Conservation (phyloP, 371 early-diverging fungal species). For the Mucor lusitanicus region DNA sequence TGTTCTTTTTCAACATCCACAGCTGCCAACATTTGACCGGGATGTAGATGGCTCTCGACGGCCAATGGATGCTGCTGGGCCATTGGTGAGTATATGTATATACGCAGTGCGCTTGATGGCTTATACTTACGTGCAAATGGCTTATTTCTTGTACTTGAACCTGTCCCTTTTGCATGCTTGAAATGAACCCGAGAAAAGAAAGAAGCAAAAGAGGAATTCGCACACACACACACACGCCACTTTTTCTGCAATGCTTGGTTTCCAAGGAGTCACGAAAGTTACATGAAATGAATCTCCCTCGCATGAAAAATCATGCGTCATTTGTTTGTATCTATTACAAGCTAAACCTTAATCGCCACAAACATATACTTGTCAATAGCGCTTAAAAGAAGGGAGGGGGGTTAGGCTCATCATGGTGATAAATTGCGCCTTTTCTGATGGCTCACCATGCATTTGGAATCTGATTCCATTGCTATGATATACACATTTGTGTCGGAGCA, state of each 20-base stretch:
- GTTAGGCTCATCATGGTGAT: background rate
- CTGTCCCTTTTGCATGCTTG: background rate
- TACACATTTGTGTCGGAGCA: background rate
- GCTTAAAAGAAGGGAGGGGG: background rate
- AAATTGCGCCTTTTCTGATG: background rate
- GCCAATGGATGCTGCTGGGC: background rate
- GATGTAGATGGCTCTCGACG: background rate
- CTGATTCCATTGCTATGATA: background rate
- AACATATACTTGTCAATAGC: background rate
- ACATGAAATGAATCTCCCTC: too few species aligned
- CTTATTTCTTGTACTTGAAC: background rate
- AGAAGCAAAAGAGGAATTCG: background rate
- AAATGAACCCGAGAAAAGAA: background rate
- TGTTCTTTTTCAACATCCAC: background rate
- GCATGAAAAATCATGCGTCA: constrained; percentile 4
- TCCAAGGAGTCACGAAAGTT: background rate
- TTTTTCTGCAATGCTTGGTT: background rate
- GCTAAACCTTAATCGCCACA: background rate
- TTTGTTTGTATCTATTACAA: background rate
- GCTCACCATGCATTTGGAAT: background rate
- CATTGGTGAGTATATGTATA: background rate
- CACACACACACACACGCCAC: background rate
- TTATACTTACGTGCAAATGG: background rate
- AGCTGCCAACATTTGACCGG: background rate
- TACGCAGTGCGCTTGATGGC: background rate